These are phyloP conservation scores for Leptographium radiaticola DNA, from an alignment of 2,329 filamentous ascomycete species.

Conservation along the genomic window DNA sequence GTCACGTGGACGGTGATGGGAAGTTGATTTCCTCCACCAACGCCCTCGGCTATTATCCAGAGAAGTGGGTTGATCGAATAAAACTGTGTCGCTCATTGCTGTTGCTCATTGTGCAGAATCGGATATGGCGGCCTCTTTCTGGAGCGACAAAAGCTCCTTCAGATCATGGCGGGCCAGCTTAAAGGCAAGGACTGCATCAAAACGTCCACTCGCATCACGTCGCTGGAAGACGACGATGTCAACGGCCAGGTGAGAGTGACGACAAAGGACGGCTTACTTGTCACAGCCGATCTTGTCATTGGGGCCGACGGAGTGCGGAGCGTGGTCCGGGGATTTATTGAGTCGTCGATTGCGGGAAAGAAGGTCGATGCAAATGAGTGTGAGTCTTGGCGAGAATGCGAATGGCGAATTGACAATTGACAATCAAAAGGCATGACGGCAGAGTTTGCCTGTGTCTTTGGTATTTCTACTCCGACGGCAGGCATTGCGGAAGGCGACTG, in stretches of 20 bases:
- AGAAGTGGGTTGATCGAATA: background rate
- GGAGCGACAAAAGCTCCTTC: background rate
- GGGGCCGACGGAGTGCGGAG: conserved; percentile 1
- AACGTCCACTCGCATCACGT: background rate
- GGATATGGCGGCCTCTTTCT: background rate
- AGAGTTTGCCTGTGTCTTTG: background rate
- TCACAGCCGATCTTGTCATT: background rate
- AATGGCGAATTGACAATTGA: too few species aligned
- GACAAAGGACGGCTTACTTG: background rate
- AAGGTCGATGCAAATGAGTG: background rate
- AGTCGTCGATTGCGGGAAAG: background rate
- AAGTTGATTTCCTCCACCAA: background rate
- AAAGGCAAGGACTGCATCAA: background rate
- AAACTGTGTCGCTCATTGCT: background rate
- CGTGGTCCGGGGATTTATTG: background rate
- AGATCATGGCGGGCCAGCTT: background rate
- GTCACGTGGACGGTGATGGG: background rate
- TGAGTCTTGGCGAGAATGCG: background rate
- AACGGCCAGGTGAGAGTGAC: background rate
- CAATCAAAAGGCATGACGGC: too few species aligned
- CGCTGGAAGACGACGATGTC: background rate
- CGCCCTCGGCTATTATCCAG: background rate
- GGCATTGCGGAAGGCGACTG: background rate
- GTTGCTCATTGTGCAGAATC: background rate
- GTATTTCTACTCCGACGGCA: background rate